phyloP scores from a whole-genome alignment of 495 filamentous ascomycete species.

The Neurospora sp. region DNA sequence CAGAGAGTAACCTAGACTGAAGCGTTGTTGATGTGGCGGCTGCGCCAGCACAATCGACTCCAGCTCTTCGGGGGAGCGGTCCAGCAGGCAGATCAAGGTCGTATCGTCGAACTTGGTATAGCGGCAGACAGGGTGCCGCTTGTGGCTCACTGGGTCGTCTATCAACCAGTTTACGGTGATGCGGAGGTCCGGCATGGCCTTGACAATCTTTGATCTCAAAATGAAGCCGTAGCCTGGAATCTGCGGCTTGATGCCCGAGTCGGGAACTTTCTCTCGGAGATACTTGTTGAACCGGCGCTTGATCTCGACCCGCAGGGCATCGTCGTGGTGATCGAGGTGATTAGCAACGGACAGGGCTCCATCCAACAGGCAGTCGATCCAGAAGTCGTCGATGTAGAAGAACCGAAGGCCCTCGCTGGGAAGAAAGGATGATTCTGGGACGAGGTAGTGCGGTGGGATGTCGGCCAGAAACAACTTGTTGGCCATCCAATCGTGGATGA shows the following conservation, averaged over 20 bases:
- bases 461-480: conserved; percentile 27
- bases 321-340: conserved; percentile 20
- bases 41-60: conserved; percentile 11
- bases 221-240: conserved; percentile 9
- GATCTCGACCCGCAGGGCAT: conserved; percentile 22
- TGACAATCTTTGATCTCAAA: conserved; percentile 4
- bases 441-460: conserved; percentile 32
- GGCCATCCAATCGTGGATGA: conserved; percentile 28
- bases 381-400: conserved; percentile 36
- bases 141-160: background rate
- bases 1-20: conserved; percentile 5
- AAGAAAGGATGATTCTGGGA: conserved; percentile 27
- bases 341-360: conserved; percentile 36
- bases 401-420: conserved; percentile 34
- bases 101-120: conserved; percentile 12
- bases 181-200: conserved; percentile 8
- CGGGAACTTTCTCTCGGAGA: background rate
- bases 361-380: conserved; percentile 36
- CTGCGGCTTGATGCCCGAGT: conserved; percentile 1
- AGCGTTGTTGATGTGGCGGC: conserved; percentile 28
- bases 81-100: conserved; percentile 13
- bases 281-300: conserved; percentile 23
- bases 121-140: background rate
- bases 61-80: conserved; percentile 1
- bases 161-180: conserved; percentile 2